phyloP scores from a whole-genome alignment of 2,329 filamentous ascomycete species.

The Cladophialophora chaetospira region DNA sequence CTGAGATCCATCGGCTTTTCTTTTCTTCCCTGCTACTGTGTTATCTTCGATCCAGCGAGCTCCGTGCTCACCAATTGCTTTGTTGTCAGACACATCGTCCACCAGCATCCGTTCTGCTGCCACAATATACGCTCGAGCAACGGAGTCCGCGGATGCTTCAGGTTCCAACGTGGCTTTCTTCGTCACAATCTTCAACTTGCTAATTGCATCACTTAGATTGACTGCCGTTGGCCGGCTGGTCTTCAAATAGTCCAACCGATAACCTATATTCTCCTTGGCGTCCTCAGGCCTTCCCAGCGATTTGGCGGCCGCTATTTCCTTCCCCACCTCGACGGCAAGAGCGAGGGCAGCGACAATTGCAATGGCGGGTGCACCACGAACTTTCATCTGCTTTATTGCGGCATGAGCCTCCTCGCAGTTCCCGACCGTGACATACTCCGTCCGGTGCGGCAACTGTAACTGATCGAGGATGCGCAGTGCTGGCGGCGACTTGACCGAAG shows the following conservation, averaged over 20 bases:
- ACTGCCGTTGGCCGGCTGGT: constrained; percentile 91
- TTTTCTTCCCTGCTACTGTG: constrained; percentile 50
- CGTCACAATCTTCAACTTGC: constrained; percentile 71
- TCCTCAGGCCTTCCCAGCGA: constrained; percentile 59
- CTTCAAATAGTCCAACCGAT: constrained; percentile 81
- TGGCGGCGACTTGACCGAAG: constrained; percentile 38
- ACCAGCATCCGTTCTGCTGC: constrained; percentile 84
- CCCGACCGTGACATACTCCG: constrained; percentile 57
- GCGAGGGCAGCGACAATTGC: constrained; percentile 94
- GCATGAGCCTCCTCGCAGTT: constrained; percentile 64
- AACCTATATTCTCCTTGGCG: constrained; percentile 63
- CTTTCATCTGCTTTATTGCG: constrained; percentile 67
- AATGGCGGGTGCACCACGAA: constrained; percentile 83
- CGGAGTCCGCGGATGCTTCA: constrained; percentile 44
- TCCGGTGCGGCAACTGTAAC: constrained; percentile 61
- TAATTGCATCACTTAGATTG: constrained; percentile 86
- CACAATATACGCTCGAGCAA: constrained; percentile 71
- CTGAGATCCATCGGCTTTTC: constrained; percentile 36
- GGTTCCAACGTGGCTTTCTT: constrained; percentile 43
- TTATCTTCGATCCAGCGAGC: constrained; percentile 77
- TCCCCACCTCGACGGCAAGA: constrained; percentile 78
- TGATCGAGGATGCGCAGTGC: constrained; percentile 63
- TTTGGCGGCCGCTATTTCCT: constrained; percentile 38
- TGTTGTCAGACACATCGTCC: constrained; percentile 85
- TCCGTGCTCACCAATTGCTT: constrained; percentile 78